Evolutionary conservation across 768 basidiomycete species (phyloP), one percentile per base, ranked within the genome.

Genomic region (Lyophyllum decastes): DNA sequence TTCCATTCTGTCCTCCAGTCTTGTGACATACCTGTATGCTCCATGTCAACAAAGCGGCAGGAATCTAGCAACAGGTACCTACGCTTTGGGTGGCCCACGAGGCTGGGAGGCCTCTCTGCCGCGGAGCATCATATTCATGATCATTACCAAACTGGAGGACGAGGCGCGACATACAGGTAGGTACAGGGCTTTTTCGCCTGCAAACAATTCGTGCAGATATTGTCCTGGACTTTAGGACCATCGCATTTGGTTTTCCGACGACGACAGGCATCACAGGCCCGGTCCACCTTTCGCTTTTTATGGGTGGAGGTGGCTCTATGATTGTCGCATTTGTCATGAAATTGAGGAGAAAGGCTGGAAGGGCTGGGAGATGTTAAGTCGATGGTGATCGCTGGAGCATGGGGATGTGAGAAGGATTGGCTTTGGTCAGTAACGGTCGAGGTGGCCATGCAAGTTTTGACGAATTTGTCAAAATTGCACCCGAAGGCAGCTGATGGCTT

Each of bases 61-160:
- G 14, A n/a, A n/a, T 27, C 43, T 16, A 49, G 30, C 43, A 41
- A 33, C 30, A 24, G 46, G 8, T 8, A 78, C 86, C 64, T 58
- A 88, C 84, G 83, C 85, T 72, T 88, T 88, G 4, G 87, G 82
- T 22, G 87, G 87, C 0, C 85, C 85, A 53, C 87, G 78, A 56
- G 86, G 86, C 61, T 83, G 83, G 4, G 87, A 87, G 1, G 75
- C 76, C 67, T 87, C 86, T n/a, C 85, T 87, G 52, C 12, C 35
- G 16, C 35, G 16, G 8, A 38, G 44, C 54, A 9, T 24, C 33
- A 51, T 38, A n/a, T 41, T 45, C 21, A 53, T 30, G 12, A 16
- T 35, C 48, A 30, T 30, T 33, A 33, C 30, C 17, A 30, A 27
- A 38, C 14, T 16, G 16, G 6, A 24, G 24, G 38, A 48, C 21